phyloP scores from a whole-genome alignment of 2,329 filamentous ascomycete genomes.

The Akanthomyces lecanii region DNA sequence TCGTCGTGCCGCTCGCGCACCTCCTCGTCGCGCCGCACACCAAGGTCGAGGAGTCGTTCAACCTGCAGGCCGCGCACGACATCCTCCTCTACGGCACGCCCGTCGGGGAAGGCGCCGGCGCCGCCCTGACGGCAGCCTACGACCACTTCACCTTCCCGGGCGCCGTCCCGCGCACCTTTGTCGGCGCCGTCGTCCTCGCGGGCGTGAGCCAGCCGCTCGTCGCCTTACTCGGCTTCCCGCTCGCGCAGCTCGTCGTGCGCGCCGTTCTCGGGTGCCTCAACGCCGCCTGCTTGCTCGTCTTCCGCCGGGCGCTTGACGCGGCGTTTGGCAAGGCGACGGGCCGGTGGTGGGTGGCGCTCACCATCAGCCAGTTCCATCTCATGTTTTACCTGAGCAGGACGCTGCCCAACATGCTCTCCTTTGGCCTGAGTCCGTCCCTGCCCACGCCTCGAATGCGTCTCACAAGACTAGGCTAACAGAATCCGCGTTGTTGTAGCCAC shows the following conservation, averaged over 20 bases:
- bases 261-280: slow-evolving; percentile 76
- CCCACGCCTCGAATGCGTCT: background rate
- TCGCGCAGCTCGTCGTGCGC: slow-evolving; percentile 63
- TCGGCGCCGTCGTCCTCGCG: slow-evolving; percentile 74
- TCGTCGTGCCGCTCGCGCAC: slow-evolving; percentile 63
- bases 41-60: slow-evolving; percentile 98
- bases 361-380: slow-evolving; percentile 84
- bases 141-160: slow-evolving; percentile 91
- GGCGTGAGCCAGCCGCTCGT: slow-evolving; percentile 66
- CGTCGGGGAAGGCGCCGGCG: slow-evolving; percentile 43
- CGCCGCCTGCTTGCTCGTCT: slow-evolving; percentile 61
- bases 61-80: slow-evolving; percentile 90
- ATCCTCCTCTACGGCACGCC: slow-evolving; percentile 78
- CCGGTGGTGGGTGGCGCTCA: slow-evolving; percentile 75
- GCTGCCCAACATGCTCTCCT: slow-evolving; percentile 94
- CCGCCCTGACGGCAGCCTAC: slow-evolving; percentile 60
- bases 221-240: slow-evolving; percentile 48
- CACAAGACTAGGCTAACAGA: too few species aligned
- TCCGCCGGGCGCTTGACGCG: slow-evolving; percentile 57
- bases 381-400: slow-evolving; percentile 90
- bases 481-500: slow-evolving; percentile 48
- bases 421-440: slow-evolving; percentile 66
- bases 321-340: slow-evolving; percentile 66
- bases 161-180: slow-evolving; percentile 84
- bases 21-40: slow-evolving; percentile 78